Percentiles rank a stretch among this genome's conserved stretches.
These are phyloP conservation scores for Russula sp. DNA, from an alignment of 768 basidiomycete species.

Conservation along the genomic window DNA sequence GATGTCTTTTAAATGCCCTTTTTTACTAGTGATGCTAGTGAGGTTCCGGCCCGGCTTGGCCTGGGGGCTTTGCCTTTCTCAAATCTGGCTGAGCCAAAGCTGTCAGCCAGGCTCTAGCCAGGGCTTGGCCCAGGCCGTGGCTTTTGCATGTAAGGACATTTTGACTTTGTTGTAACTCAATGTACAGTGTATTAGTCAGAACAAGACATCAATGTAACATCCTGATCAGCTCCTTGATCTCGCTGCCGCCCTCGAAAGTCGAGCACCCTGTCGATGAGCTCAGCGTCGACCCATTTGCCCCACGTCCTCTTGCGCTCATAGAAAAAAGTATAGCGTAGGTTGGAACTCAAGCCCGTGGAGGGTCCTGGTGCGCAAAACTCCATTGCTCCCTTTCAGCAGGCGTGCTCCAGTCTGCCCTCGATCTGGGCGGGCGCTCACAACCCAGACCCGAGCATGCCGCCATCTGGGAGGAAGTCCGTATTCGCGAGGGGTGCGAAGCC, in stretches of 20 bases:
- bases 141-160: too few relatives aligned
- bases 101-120: too few relatives aligned
- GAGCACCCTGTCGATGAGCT: background rate
- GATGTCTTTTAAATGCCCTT: too few relatives aligned
- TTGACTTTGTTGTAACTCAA: too few relatives aligned
- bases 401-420: background rate
- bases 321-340: background rate
- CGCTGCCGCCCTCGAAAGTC: background rate
- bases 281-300: background rate
- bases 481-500: slow-evolving; percentile 28
- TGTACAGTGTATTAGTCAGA: too few relatives aligned
- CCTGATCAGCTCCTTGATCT: background rate
- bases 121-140: too few relatives aligned
- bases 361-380: background rate
- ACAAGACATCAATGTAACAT: too few relatives aligned
- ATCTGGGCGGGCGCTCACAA: slow-evolving; percentile 33
- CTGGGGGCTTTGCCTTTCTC: too few relatives aligned
- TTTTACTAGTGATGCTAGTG: too few relatives aligned
- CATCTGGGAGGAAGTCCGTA: slow-evolving; percentile 31
- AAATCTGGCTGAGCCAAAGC: too few relatives aligned
- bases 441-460: slow-evolving; percentile 37
- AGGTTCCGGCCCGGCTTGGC: too few relatives aligned
- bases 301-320: background rate
- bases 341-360: background rate
- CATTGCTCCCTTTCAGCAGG: slow-evolving; percentile 9